phyloP scores from a whole-genome alignment of 805 yeast genomes.

The Metschnikowia peoriensis region DNA sequence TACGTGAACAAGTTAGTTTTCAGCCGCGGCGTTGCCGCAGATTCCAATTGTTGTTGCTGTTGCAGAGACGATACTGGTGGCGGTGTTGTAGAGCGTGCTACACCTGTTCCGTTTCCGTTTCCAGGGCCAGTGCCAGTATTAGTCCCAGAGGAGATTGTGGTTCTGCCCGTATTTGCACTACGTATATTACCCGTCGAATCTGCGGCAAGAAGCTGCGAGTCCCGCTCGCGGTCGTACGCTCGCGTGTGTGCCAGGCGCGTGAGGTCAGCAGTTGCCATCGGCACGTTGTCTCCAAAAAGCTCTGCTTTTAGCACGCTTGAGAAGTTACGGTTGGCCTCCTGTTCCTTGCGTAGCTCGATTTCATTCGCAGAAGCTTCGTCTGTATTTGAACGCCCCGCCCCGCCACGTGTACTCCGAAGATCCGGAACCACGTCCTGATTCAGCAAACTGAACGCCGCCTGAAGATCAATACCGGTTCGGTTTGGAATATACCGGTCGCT shows the following conservation, averaged over 20 bases:
- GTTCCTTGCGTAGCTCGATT: conserved; percentile 64
- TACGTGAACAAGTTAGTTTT: conserved; percentile 68
- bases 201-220: background rate
- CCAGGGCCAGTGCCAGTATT: background rate
- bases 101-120: background rate
- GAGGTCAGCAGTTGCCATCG: conserved; percentile 44
- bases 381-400: conserved; percentile 11
- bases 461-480: conserved; percentile 80
- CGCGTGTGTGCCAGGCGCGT: conserved; percentile 4
- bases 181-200: conserved; percentile 8
- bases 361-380: conserved; percentile 47
- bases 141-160: conserved; percentile 1
- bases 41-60: too few species aligned
- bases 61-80: conserved; percentile 14
- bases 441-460: conserved; percentile 72
- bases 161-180: conserved; percentile 7
- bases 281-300: conserved; percentile 83
- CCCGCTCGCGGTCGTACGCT: conserved; percentile 7
- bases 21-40: conserved; percentile 37
- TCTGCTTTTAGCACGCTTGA: conserved; percentile 85
- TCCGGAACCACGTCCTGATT: conserved; percentile 43
- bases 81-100: conserved; percentile 22
- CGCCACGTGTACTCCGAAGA: conserved; percentile 21
- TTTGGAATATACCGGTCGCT: conserved; percentile 88
- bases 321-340: conserved; percentile 85